These are phyloP conservation scores for Chaetomium tenue DNA, from an alignment of 495 filamentous ascomycete species.

Conservation along the genomic window DNA sequence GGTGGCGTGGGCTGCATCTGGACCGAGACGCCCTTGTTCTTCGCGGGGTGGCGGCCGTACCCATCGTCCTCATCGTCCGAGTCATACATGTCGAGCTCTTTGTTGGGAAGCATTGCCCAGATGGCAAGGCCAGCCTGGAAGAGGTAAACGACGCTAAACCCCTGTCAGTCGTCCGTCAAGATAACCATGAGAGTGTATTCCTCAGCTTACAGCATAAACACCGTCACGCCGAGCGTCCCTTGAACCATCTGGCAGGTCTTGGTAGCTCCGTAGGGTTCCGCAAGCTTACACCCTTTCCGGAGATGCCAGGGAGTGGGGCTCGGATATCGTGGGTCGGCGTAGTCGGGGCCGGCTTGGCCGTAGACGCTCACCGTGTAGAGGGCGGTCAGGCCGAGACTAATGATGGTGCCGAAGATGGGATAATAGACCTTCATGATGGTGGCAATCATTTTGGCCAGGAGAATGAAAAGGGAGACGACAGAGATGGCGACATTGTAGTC, in stretches of 20 bases:
- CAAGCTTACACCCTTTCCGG: constrained; percentile 69
- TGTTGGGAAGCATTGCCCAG: constrained; percentile 62
- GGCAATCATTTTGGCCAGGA: constrained; percentile 62
- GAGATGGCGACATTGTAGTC: constrained; percentile 80
- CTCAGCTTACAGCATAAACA: constrained; percentile 65
- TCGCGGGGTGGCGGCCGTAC: constrained; percentile 7
- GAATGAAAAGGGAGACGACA: constrained; percentile 68
- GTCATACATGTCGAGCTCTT: constrained; percentile 40
- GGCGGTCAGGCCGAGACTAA: constrained; percentile 57
- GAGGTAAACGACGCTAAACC: constrained; percentile 53
- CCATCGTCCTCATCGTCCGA: constrained; percentile 40
- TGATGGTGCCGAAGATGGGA: constrained; percentile 61
- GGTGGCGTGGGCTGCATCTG: constrained; percentile 48
- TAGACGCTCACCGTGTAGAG: constrained; percentile 67
- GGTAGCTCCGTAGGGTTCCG: constrained; percentile 52
- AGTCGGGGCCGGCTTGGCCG: constrained; percentile 77
- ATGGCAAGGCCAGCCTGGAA: constrained; percentile 56
- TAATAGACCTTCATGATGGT: constrained; percentile 70
- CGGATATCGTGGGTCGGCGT: constrained; percentile 66
- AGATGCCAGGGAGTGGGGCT: constrained; percentile 81
- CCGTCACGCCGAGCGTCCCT: constrained; percentile 65
- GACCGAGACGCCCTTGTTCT: constrained; percentile 31
- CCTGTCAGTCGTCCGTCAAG: constrained; percentile 16
- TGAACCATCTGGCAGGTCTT: constrained; percentile 76
- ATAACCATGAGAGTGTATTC: neutral